These are phyloP conservation scores for Leavenworthia alabamica DNA, from an alignment of 345 rosid genomes.

Conservation along the genomic window DNA sequence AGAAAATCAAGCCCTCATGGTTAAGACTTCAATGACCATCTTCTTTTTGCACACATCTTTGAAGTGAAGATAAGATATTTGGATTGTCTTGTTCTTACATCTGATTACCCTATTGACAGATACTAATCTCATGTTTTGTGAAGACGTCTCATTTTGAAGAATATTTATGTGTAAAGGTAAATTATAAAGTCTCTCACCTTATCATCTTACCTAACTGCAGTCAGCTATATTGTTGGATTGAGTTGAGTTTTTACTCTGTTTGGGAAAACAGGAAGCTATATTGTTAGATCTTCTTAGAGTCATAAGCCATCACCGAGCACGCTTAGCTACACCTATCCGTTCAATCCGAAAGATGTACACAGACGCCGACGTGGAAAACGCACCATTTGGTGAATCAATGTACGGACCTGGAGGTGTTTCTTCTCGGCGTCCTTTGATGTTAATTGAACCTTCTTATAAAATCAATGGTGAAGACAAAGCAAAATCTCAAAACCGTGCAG, in stretches of 20 bases:
- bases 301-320: conserved; percentile 70
- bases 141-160: conserved; percentile 74
- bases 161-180: conserved; percentile 69
- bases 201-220: background rate
- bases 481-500: conserved; percentile 40
- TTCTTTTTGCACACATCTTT: conserved; percentile 1
- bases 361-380: conserved; percentile 53
- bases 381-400: conserved; percentile 51
- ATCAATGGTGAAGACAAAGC: conserved; percentile 50
- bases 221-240: background rate
- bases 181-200: background rate
- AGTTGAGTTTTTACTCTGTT: background rate
- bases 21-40: conserved; percentile 23
- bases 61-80: background rate
- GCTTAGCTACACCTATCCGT: conserved; percentile 78
- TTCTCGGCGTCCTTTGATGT: conserved; percentile 50
- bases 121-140: conserved; percentile 69
- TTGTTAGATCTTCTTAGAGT: conserved; percentile 82
- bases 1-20: conserved; percentile 79
- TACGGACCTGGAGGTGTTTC: conserved; percentile 40
- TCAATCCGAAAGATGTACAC: conserved; percentile 55
- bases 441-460: conserved; percentile 59
- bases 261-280: conserved; percentile 53
- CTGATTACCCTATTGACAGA: conserved; percentile 38
- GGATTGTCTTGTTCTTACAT: background rate